A percentile compares a stretch with the other conserved stretches of the same genome.
Conservation (phyloP, 345 rosid species). For the Gossypium australe region DNA sequence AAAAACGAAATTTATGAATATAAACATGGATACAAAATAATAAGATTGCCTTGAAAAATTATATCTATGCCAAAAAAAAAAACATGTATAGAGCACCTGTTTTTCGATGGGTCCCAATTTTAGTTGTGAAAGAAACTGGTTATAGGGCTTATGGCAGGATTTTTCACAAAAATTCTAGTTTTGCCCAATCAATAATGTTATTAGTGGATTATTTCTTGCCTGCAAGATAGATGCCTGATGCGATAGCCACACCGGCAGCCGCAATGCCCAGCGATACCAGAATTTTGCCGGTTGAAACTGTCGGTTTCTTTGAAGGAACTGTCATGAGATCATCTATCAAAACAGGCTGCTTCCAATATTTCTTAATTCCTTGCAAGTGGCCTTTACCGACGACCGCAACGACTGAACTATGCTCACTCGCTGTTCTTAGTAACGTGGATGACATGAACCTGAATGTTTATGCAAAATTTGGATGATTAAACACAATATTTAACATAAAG, state of each 20-base stretch:
- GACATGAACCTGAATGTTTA: slow-evolving; percentile 78
- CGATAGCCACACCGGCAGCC: slow-evolving; percentile 63
- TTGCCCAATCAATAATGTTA: not conserved
- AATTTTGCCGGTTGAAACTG: slow-evolving; percentile 41
- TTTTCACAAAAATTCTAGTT: not conserved
- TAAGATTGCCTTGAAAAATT: not conserved
- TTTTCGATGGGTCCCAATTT: not conserved
- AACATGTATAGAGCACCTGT: not conserved
- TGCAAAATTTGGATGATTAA: slow-evolving; percentile 6
- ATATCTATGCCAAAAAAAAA: not conserved
- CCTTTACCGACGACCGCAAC: slow-evolving; percentile 99
- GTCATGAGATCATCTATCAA: slow-evolving; percentile 63
- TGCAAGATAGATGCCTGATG: slow-evolving; percentile 56
- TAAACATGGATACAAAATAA: not conserved
- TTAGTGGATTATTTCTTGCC: slow-evolving; percentile 40
- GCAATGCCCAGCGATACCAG: slow-evolving; percentile 61
- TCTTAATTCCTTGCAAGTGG: slow-evolving; percentile 84
- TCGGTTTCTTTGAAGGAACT: slow-evolving; percentile 47
- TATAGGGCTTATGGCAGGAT: not conserved
- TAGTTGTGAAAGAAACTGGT: not conserved
- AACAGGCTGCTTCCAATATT: slow-evolving; percentile 83
- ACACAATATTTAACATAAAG: not conserved
- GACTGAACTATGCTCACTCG: slow-evolving; percentile 68
- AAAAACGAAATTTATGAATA: not conserved
- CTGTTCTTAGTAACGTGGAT: slow-evolving; percentile 52